A percentile compares a stretch with the other conserved stretches of the same genome.
Evolutionary conservation across 441 rosid genomes (phyloP).

Genomic region (Erysimum cheiri): DNA sequence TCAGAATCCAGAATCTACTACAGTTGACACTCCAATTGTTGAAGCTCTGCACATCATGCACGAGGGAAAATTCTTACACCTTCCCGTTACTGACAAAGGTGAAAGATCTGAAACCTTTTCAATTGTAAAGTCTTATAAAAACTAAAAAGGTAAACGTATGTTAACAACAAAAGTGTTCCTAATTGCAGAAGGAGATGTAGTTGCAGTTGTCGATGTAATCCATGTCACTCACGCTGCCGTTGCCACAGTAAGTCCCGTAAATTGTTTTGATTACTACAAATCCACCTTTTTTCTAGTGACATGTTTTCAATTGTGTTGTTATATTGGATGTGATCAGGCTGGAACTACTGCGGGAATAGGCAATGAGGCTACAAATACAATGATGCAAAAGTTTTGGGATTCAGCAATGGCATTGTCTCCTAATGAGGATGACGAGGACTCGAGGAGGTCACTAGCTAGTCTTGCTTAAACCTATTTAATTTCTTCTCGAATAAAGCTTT

Average conservation of each 20-base stretch:
- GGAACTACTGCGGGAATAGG: slow-evolving; percentile 74
- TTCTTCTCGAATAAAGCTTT: slow-evolving; percentile 17
- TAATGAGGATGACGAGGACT: slow-evolving; percentile 76
- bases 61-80: slow-evolving; percentile 95
- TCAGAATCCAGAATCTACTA: slow-evolving; percentile 92
- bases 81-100: slow-evolving; percentile 93
- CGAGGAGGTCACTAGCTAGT: slow-evolving; percentile 60
- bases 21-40: slow-evolving; percentile 84
- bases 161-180: slow-evolving; percentile 37
- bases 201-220: slow-evolving; percentile 86
- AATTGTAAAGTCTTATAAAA: slow-evolving; percentile 19
- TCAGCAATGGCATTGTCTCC: slow-evolving; percentile 88
- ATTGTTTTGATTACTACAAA: slow-evolving; percentile 16
- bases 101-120: slow-evolving; percentile 23
- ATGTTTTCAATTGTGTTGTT: not conserved
- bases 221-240: slow-evolving; percentile 93
- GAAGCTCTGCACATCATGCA: slow-evolving; percentile 97
- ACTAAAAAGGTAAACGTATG: not conserved
- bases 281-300: not conserved
- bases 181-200: slow-evolving; percentile 55
- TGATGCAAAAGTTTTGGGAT: slow-evolving; percentile 99
- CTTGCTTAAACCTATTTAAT: slow-evolving; percentile 9
- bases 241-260: slow-evolving; percentile 70
- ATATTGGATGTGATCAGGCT: slow-evolving; percentile 53
- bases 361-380: slow-evolving; percentile 73